Percentiles rank a stretch among this genome's conserved stretches.
Conservation (phyloP, 1,284 basidiomycete species). For the Leccinum pachyderme region DNA sequence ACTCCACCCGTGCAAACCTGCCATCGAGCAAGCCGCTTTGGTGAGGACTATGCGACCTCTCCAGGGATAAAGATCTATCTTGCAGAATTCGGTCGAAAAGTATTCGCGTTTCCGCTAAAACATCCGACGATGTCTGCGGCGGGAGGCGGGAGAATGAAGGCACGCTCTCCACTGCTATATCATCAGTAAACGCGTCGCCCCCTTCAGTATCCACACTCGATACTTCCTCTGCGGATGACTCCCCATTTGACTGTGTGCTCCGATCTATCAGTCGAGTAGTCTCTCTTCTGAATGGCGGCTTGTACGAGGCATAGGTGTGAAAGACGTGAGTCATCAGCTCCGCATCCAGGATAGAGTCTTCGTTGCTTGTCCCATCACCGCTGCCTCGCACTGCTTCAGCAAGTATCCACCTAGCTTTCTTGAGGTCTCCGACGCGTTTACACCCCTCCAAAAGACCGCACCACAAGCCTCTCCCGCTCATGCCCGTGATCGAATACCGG, state of each 20-base stretch:
- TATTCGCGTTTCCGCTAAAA: conserved; percentile 67
- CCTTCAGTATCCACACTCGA: neutral
- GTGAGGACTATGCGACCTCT: neutral
- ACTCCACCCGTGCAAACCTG: conserved; percentile 58
- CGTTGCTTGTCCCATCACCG: conserved; percentile 26
- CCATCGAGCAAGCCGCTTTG: conserved; percentile 12
- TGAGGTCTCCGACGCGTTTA: conserved; percentile 82
- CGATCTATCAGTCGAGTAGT: conserved; percentile 39
- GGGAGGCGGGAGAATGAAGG: conserved; percentile 58
- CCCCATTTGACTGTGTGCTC: conserved; percentile 3
- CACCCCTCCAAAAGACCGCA: conserved; percentile 85
- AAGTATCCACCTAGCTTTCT: conserved; percentile 85
- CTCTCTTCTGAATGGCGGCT: conserved; percentile 61
- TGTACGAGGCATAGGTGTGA: conserved; percentile 84
- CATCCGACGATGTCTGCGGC: conserved; percentile 74
- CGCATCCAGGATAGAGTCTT: conserved; percentile 51
- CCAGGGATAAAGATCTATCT: conserved; percentile 36
- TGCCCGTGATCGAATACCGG: conserved; percentile 15
- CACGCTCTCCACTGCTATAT: neutral
- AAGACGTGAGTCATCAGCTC: conserved; percentile 83
- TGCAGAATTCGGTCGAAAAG: conserved; percentile 71
- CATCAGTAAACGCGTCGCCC: neutral
- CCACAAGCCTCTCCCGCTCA: conserved; percentile 55
- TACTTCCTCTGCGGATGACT: conserved; percentile 7
- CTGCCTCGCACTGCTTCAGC: conserved; percentile 71